These are phyloP conservation scores for Colletotrichum costaricense DNA, from an alignment of 2,329 filamentous ascomycete species.

Conservation along the genomic window DNA sequence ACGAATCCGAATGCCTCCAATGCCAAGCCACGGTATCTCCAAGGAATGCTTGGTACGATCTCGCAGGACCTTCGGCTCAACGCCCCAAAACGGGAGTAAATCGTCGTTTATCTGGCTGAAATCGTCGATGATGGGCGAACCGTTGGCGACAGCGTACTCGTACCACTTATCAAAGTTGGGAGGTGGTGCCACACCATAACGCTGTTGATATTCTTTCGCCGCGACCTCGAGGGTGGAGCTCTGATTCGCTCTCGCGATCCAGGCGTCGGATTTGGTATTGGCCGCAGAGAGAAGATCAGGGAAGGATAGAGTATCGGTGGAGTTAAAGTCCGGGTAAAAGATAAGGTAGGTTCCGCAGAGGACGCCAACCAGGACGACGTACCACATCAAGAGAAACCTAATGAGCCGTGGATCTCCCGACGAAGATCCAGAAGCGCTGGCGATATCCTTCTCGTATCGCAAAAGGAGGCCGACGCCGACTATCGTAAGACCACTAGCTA, in stretches of 20 bases:
- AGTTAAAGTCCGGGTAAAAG: slow-evolving; percentile 20
- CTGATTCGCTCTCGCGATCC: slow-evolving; percentile 37
- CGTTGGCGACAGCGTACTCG: slow-evolving; percentile 73
- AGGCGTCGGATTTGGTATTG: slow-evolving; percentile 31
- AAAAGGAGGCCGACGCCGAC: slow-evolving; percentile 36
- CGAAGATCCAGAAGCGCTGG: background rate
- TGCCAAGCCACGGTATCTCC: slow-evolving; percentile 47
- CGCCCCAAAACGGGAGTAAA: slow-evolving; percentile 81
- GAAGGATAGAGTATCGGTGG: slow-evolving; percentile 13
- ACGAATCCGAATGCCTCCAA: slow-evolving; percentile 64
- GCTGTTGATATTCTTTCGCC: slow-evolving; percentile 54
- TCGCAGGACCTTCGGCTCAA: slow-evolving; percentile 73
- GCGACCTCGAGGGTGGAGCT: slow-evolving; percentile 44
- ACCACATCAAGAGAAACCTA: slow-evolving; percentile 26
- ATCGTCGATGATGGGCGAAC: slow-evolving; percentile 78
- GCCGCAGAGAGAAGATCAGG: slow-evolving; percentile 19
- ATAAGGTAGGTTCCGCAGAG: slow-evolving; percentile 30
- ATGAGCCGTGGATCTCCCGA: slow-evolving; percentile 11
- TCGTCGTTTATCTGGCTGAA: slow-evolving; percentile 80
- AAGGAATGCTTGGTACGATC: slow-evolving; percentile 55
- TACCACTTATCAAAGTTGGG: slow-evolving; percentile 86
- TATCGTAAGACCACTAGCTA: slow-evolving; percentile 6
- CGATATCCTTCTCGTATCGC: slow-evolving; percentile 29
- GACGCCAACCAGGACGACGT: slow-evolving; percentile 30
- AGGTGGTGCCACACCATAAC: slow-evolving; percentile 73